Evolutionary conservation across 345 rosid species (phyloP).

Genomic region (Hypericum androsaemum): DNA sequence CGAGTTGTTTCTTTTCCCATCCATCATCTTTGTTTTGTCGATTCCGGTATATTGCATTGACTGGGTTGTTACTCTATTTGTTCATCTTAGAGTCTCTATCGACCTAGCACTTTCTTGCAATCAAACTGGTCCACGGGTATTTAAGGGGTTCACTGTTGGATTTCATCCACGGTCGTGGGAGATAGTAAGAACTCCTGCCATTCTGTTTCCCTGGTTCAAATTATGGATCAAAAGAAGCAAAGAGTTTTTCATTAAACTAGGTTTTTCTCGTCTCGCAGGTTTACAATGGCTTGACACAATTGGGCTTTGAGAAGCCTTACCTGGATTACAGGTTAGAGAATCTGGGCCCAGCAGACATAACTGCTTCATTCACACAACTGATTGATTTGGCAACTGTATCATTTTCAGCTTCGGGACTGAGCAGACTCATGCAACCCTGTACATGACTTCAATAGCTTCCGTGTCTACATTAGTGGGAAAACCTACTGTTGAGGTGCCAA

Average conservation of each 20-base stretch:
- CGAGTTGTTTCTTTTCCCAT: too few species aligned
- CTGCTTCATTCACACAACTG: constrained; percentile 7
- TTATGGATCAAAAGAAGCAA: not conserved
- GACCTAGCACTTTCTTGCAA: constrained; percentile 85
- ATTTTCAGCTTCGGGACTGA: constrained; percentile 65
- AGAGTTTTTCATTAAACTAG: not conserved
- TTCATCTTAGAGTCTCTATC: constrained; percentile 41
- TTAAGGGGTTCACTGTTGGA: constrained; percentile 87
- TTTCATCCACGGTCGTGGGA: constrained; percentile 95
- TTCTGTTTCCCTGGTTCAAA: constrained; percentile 1
- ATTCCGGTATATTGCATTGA: constrained; percentile 1
- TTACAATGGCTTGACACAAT: constrained; percentile 81
- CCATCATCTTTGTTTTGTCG: too few species aligned
- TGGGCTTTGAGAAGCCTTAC: constrained; percentile 55
- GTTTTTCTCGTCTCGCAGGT: constrained; percentile 36
- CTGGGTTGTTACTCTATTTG: constrained; percentile 7
- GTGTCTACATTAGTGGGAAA: constrained; percentile 52
- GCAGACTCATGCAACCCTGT: constrained; percentile 63
- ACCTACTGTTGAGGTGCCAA: constrained; percentile 51
- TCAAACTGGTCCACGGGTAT: constrained; percentile 68
- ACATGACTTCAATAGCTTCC: constrained; percentile 83
- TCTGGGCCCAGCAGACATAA: not conserved
- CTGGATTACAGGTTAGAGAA: constrained; percentile 50
- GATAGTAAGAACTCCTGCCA: constrained; percentile 44
- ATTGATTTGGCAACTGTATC: not conserved